Evolutionary conservation across 306 rosid genomes (phyloP), one percentile per base, ranked within the genome.

Genomic region (Cotoneaster glaucophyllus): DNA sequence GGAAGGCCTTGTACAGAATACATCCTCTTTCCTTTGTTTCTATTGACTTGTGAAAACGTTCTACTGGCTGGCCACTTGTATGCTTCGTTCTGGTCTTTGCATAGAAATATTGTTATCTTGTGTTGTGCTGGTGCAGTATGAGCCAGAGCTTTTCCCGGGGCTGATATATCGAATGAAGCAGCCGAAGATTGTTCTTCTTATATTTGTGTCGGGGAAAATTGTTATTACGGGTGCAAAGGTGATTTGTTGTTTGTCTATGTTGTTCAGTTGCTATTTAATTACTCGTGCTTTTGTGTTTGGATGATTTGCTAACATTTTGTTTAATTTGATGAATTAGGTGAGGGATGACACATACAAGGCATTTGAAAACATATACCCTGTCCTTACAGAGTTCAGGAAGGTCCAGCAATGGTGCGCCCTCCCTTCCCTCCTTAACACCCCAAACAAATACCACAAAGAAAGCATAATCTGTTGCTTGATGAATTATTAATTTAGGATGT

Each of bases 141-240:
- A 95, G 82, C 99, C 99, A n/a, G 99, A 92, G 85, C 85, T 95
- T 53, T 95, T 95, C 88, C 98, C 99, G 1, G 99, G 99, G 26
- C 78, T 95, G 85, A 95, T 95, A 69, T 95, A 95, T 74, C 89
- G 97, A 29, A 95, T 95, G 99, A 95, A 95, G 86, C 96, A 92
- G 78, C 98, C 99, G 0, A 95, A 95, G 86, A 92, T 95, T 73
- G 99, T 95, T 79, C 88, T 95, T 79, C 97, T 95, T 24, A 92
- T 95, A 54, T 92, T 95, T 54, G 98, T 95, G 28, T 95, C 98
- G 4, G 99, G 98, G 34, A 95, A 95, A 87, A 95, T 95, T 80
- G 97, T 95, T 77, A 91, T 95, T 39, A 95, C 99, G n/a, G 98
- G 98, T 63, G 99, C 99, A 2, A 95, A 95, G 99, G 99, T 95